Evolutionary conservation across 2,329 filamentous ascomycete species (phyloP).

Genomic region (Pestalotiopsis sp.): DNA sequence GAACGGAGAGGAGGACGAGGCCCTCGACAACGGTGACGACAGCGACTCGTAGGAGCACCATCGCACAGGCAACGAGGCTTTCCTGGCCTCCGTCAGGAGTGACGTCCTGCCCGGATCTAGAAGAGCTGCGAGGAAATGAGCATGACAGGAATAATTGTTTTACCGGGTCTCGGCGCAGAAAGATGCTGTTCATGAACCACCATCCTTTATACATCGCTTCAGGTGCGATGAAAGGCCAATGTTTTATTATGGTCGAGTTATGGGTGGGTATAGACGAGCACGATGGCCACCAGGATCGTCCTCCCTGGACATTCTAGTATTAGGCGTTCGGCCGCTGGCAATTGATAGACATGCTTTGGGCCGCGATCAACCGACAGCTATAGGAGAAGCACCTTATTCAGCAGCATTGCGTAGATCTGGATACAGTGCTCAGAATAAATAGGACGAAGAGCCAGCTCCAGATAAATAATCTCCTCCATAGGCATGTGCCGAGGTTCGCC

Average conservation of each 20-base stretch:
- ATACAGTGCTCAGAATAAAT: too few relatives aligned
- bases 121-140: not conserved
- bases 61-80: not conserved
- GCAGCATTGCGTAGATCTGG: not conserved
- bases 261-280: too few relatives aligned
- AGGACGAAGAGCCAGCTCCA: not conserved
- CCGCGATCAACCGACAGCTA: not conserved
- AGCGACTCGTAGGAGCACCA: conserved; percentile 47
- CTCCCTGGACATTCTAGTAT: too few relatives aligned
- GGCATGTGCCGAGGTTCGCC: not conserved
- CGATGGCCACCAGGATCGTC: too few relatives aligned
- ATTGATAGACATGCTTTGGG: not conserved
- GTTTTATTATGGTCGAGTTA: too few relatives aligned
- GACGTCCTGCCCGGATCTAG: not conserved
- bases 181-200: not conserved
- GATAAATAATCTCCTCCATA: not conserved
- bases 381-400: not conserved
- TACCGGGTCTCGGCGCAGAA: not conserved
- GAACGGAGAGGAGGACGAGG: conserved; percentile 61
- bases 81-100: not conserved
- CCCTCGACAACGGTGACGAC: conserved; percentile 62
- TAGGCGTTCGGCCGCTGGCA: not conserved
- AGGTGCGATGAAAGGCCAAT: too few relatives aligned
- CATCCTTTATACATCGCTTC: not conserved
- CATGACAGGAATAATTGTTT: not conserved